Evolutionary conservation across 441 rosid species (phyloP), one percentile per base, ranked within the genome.

Genomic region (Jatropha podagrica): DNA sequence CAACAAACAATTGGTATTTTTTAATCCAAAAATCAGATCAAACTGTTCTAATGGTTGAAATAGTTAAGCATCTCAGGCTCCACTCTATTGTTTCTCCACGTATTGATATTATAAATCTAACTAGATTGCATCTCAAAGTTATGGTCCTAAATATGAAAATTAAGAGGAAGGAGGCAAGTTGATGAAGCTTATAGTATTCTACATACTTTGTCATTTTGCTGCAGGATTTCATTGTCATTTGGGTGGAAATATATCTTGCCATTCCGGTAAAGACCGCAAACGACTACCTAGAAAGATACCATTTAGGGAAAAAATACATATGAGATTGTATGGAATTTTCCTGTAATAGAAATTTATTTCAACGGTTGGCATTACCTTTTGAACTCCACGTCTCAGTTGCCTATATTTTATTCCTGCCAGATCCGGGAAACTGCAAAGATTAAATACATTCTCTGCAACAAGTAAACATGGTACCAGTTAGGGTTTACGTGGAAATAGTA

Each of bases 381-480:
- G 91, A 79, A 93, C 91, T 51, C 93, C 98, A 8, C 71, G 83
- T 78, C 96, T 86, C 83, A 95, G 60, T 72, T 88, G 91, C 86
- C 88, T 77, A 86, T 90, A 93, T 49, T 77, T 89, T 61, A 85
- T 69, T 76, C 98, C 98, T 18, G 81, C 85, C 79, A 90, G 80
- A 83, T 79, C 77, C 18, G 97, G 96, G 80, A 93, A 95, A 85
- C 82, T 85, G 78, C 87, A 79, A 78, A 95, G 92, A 74, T 92
- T 95, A 82, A 95, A 95, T 75, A 95, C 94, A 82, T 93, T 93
- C 86, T 93, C 95, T 95, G 96, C 96, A 88, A 84, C n/a, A 62
- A 79, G 71, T 49, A 82, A 83, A 80, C 64, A 76, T 14, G 74
- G 71, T 66, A 60, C 42, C 69, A 56, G 69, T 86, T 77, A 88